Conservation (phyloP, 257 asterid species). For the Mitragyna speciosa region DNA sequence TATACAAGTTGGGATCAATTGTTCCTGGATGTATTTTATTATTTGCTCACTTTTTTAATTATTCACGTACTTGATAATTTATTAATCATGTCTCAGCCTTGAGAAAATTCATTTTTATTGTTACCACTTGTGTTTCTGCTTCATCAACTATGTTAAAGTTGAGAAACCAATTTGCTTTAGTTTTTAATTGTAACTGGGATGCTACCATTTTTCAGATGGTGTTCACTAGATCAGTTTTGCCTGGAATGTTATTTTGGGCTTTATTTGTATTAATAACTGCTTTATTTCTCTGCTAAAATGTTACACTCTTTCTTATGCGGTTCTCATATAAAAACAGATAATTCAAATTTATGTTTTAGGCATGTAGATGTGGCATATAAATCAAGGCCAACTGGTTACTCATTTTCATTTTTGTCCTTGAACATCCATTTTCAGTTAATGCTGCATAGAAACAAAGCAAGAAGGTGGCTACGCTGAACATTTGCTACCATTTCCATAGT, state of each 20-base stretch:
- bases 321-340: not conserved
- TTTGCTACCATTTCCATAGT: not conserved
- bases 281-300: not conserved
- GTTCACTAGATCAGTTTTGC: not conserved
- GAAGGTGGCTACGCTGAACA: not conserved
- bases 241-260: not conserved
- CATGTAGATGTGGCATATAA: not conserved
- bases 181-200: not conserved
- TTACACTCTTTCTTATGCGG: not conserved
- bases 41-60: not conserved
- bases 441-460: not conserved
- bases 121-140: not conserved
- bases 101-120: not conserved
- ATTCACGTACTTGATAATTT: not conserved
- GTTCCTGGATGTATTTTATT: not conserved
- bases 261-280: not conserved
- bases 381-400: not conserved
- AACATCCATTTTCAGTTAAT: not conserved
- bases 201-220: not conserved
- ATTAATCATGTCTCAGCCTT: not conserved
- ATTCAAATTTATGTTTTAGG: not conserved
- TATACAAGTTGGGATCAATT: constrained; percentile 12
- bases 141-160: not conserved
- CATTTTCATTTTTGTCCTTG: not conserved
- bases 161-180: not conserved